Evolutionary conservation across 1,139 yeast genomes (phyloP).

Genomic region (Scheffersomyces lignicola): DNA sequence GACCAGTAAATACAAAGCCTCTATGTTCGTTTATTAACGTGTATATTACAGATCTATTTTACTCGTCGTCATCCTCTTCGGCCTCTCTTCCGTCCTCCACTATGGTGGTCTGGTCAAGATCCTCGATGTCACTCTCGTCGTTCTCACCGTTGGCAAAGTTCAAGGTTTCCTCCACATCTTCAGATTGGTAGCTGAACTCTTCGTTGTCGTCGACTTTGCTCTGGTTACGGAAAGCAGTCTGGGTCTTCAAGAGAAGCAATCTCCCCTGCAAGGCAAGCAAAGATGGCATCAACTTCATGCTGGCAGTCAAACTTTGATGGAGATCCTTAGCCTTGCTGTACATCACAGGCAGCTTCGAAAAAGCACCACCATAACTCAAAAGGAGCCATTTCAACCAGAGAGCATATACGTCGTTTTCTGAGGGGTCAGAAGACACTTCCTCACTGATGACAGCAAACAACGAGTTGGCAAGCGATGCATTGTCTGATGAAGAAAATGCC

Average conservation of each 20-base stretch:
- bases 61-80: conserved; percentile 11
- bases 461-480: conserved; percentile 19
- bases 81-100: conserved; percentile 12
- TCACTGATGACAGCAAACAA: conserved; percentile 37
- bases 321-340: conserved; percentile 32
- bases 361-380: conserved; percentile 43
- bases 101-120: conserved; percentile 17
- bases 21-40: not conserved
- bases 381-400: conserved; percentile 55
- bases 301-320: conserved; percentile 26
- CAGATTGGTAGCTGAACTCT: conserved; percentile 13
- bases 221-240: conserved; percentile 35
- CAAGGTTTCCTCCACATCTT: conserved; percentile 22
- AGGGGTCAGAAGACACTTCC: conserved; percentile 34
- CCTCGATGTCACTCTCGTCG: conserved; percentile 36
- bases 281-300: conserved; percentile 37
- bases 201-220: conserved; percentile 19
- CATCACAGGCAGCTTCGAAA: conserved; percentile 33
- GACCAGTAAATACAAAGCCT: not conserved
- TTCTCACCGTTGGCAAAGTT: conserved; percentile 46
- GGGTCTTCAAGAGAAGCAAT: conserved; percentile 40
- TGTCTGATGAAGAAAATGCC: conserved; percentile 18
- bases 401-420: conserved; percentile 30
- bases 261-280: conserved; percentile 47
- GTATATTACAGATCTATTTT: conserved; percentile 2